Conservation (phyloP, 352 stramenopile species). For the Pythium aphanidermatum region DNA sequence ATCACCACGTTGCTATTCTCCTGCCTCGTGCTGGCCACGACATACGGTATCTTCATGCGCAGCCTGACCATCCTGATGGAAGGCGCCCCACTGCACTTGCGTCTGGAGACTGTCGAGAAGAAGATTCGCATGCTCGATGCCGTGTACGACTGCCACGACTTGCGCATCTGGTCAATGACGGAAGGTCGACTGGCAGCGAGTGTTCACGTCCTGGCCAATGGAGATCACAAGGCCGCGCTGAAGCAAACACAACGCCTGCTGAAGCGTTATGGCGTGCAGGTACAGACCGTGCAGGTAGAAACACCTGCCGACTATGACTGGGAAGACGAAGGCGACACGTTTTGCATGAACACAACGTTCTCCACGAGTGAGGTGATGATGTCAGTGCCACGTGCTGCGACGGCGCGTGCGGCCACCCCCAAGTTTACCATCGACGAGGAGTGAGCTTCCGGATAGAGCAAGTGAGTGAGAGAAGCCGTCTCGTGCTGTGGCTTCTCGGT, state of each 20-base stretch:
- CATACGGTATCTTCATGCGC: constrained; percentile 87
- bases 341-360: constrained; percentile 31
- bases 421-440: constrained; percentile 19
- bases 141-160: constrained; percentile 95
- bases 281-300: constrained; percentile 69
- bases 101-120: constrained; percentile 52
- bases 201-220: constrained; percentile 86
- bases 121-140: constrained; percentile 47
- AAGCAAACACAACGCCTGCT: constrained; percentile 48
- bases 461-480: background rate
- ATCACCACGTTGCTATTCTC: constrained; percentile 97
- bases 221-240: constrained; percentile 40
- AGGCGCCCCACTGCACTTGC: constrained; percentile 73
- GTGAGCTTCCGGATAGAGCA: constrained; percentile 12
- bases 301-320: constrained; percentile 46
- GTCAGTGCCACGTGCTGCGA: constrained; percentile 62
- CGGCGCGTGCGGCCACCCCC: constrained; percentile 27
- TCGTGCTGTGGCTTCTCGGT: background rate
- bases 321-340: constrained; percentile 40
- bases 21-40: constrained; percentile 92
- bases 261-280: constrained; percentile 42
- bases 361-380: constrained; percentile 59
- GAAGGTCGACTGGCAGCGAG: constrained; percentile 85
- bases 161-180: constrained; percentile 97
- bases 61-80: constrained; percentile 95